Conservation (phyloP, 208 protist genomes). For the Crithidia expoeki region DNA sequence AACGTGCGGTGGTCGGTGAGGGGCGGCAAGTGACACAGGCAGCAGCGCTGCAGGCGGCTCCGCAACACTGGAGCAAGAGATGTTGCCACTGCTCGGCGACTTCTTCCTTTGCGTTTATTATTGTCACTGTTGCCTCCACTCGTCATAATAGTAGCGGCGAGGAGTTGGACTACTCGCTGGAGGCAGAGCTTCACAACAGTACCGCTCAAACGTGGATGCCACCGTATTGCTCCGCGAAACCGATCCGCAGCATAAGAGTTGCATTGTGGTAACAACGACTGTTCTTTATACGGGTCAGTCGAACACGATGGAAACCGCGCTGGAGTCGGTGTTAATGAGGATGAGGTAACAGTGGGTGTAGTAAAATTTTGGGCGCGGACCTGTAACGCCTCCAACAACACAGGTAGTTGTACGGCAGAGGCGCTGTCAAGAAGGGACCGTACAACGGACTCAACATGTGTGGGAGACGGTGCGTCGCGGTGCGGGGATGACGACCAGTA, state of each 20-base stretch:
- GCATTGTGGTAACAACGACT: not conserved
- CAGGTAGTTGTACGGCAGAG: constrained; percentile 15
- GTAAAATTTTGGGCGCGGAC: not conserved
- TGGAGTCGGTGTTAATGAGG: not conserved
- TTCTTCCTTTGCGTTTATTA: not conserved
- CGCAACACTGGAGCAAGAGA: constrained; percentile 9
- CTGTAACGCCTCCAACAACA: constrained; percentile 11
- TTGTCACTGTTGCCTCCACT: not conserved
- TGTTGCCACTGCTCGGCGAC: not conserved
- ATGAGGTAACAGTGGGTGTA: not conserved
- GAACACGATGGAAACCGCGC: not conserved
- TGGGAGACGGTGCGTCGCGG: not conserved
- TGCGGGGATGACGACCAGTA: not conserved
- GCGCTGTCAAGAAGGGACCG: constrained; percentile 19
- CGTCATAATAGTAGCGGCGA: too few relatives aligned
- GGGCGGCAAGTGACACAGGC: constrained; percentile 23
- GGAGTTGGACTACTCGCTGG: constrained; percentile 46
- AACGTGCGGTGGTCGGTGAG: constrained; percentile 10
- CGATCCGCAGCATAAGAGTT: constrained; percentile 5
- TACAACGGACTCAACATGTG: constrained; percentile 16
- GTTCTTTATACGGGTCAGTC: too few relatives aligned
- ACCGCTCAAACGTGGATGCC: constrained; percentile 30
- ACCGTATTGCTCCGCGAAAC: constrained; percentile 23
- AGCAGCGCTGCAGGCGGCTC: constrained; percentile 36
- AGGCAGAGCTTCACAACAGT: constrained; percentile 48